Conservation (phyloP, 768 basidiomycete genomes). For the Leucosporidium scottii region DNA sequence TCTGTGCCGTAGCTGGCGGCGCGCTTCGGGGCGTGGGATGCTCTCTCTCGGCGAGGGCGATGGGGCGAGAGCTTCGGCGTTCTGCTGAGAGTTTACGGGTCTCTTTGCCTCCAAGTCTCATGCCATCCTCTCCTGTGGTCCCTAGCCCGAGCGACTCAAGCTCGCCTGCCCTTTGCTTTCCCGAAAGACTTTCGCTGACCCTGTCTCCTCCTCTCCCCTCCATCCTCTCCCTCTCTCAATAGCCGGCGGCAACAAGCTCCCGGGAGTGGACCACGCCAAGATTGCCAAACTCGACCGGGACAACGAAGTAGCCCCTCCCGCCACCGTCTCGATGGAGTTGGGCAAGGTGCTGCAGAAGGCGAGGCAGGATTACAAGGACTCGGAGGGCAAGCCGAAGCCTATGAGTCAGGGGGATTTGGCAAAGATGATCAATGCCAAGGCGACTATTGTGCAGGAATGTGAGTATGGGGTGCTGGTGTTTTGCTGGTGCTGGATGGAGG, state of each 20-base stretch:
- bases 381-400: slow-evolving; percentile 23
- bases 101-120: too few relatives aligned
- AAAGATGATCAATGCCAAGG: slow-evolving; percentile 31
- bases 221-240: neutral
- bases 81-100: too few relatives aligned
- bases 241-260: slow-evolving; percentile 25
- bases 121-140: too few relatives aligned
- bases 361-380: slow-evolving; percentile 27
- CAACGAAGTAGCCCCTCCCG: slow-evolving; percentile 34
- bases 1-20: too few relatives aligned
- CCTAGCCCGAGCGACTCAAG: too few relatives aligned
- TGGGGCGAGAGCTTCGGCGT: too few relatives aligned
- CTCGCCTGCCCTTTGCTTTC: too few relatives aligned
- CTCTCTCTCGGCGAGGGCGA: too few relatives aligned
- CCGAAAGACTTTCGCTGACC: too few relatives aligned
- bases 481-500: neutral
- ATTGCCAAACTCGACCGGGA: slow-evolving; percentile 37
- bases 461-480: neutral
- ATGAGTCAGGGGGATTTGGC: slow-evolving; percentile 30
- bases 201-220: neutral
- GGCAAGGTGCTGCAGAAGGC: slow-evolving; percentile 35
- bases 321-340: slow-evolving; percentile 33
- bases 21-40: too few relatives aligned
- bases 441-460: slow-evolving; percentile 32
- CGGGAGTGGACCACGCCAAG: slow-evolving; percentile 32